Percentiles rank a stretch among this genome's conserved stretches.
phyloP scores from a whole-genome alignment of 345 rosid genomes.

The Salix brachista region DNA sequence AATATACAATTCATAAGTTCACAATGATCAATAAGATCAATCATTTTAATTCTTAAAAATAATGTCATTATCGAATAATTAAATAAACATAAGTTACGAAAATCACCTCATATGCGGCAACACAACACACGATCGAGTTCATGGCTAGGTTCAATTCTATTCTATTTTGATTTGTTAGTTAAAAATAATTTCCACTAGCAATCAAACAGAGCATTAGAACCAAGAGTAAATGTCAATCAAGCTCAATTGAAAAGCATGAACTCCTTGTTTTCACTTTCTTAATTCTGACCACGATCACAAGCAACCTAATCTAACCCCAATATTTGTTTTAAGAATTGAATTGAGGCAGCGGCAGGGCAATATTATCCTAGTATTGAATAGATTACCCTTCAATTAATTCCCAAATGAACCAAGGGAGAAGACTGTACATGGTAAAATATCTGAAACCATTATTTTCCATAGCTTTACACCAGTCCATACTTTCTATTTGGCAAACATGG shows the following conservation, averaged over 20 bases:
- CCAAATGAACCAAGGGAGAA: background rate
- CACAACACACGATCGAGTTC: no score
- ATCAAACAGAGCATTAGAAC: background rate
- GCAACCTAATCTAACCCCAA: background rate
- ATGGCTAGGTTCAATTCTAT: no score
- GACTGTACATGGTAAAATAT: background rate
- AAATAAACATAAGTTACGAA: no score
- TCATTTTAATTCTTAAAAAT: no score
- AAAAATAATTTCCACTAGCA: background rate
- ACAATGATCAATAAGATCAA: no score
- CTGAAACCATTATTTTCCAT: background rate
- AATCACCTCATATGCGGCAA: no score
- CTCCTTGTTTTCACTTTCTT: background rate
- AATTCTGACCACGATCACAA: background rate
- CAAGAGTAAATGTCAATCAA: background rate
- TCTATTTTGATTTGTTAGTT: no score
- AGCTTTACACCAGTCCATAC: background rate
- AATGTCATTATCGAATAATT: no score
- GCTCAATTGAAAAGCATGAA: background rate
- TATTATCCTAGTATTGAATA: background rate
- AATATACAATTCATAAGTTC: no score
- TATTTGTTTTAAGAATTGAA: background rate
- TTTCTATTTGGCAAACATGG: background rate
- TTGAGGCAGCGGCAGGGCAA: background rate
- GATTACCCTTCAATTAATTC: background rate